A percentile compares a stretch with the other conserved stretches of the same genome.
These are phyloP conservation scores for Monilinia vaccinii-corymbosi DNA, from an alignment of 2,329 filamentous ascomycete genomes.

Conservation along the genomic window DNA sequence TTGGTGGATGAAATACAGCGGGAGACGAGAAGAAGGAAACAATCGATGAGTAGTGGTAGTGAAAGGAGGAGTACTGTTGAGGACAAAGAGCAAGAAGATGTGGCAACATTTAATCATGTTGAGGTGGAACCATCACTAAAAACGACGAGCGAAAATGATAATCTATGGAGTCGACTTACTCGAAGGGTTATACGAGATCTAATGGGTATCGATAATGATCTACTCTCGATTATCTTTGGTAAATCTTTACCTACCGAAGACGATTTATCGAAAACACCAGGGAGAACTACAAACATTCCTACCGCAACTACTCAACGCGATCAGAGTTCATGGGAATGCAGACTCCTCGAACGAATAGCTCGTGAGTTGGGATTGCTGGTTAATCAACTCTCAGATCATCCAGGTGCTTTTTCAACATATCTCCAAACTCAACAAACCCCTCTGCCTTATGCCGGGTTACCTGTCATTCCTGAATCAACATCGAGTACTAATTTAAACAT, in stretches of 20 bases:
- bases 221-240: conserved; percentile 80
- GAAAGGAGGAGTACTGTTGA: conserved; percentile 28
- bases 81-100: conserved; percentile 27
- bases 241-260: conserved; percentile 55
- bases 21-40: conserved; percentile 64
- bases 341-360: conserved; percentile 74
- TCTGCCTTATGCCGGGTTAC: conserved; percentile 70
- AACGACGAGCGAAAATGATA: conserved; percentile 46
- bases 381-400: conserved; percentile 74
- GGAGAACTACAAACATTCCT: conserved; percentile 10
- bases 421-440: conserved; percentile 52
- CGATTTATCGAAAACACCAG: conserved; percentile 25
- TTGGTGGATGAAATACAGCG: conserved; percentile 82
- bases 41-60: conserved; percentile 49
- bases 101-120: conserved; percentile 25
- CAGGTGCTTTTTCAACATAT: conserved; percentile 83
- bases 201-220: conserved; percentile 79
- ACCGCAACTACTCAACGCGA: conserved; percentile 16
- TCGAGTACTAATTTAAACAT: not conserved
- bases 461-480: conserved; percentile 48
- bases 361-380: conserved; percentile 79
- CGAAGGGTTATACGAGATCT: conserved; percentile 80
- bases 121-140: conserved; percentile 20
- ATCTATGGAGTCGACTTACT: conserved; percentile 73
- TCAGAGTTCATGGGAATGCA: conserved; percentile 59